A percentile compares a stretch with the other conserved stretches of the same genome.
Conservation (phyloP, 2,329 filamentous ascomycete species). For the Claviceps digitariae region DNA sequence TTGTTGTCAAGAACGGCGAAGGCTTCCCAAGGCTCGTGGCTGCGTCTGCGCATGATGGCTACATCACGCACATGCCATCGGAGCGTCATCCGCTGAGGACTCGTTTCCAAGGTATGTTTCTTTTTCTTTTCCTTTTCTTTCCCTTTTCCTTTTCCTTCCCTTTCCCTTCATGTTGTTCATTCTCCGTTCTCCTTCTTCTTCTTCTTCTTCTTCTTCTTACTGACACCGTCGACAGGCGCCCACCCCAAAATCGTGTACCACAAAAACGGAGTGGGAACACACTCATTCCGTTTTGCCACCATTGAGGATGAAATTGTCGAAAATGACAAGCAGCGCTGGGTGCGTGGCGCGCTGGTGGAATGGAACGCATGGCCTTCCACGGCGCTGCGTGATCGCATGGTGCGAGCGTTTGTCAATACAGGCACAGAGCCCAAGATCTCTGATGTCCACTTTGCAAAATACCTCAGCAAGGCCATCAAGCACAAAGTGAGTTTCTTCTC, state of each 20-base stretch:
- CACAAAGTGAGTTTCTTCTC: constrained; percentile 1
- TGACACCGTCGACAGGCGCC: not conserved
- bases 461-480: constrained; percentile 5
- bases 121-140: not conserved
- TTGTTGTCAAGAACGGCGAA: constrained; percentile 7
- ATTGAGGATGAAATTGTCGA: constrained; percentile 11
- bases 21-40: constrained; percentile 9
- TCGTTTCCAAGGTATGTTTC: not conserved
- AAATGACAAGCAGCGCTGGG: constrained; percentile 19
- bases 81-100: not conserved
- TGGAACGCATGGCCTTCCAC: constrained; percentile 5
- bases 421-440: constrained; percentile 6
- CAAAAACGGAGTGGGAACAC: constrained; percentile 20
- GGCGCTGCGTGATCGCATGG: constrained; percentile 6
- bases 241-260: constrained; percentile 21
- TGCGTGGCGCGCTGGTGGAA: constrained; percentile 12
- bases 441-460: constrained; percentile 3
- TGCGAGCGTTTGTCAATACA: constrained; percentile 1
- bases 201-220: not conserved
- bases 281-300: constrained; percentile 18
- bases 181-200: not conserved
- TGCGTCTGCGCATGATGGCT: constrained; percentile 18
- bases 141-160: not conserved
- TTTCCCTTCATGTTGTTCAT: no score
- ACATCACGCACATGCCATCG: constrained; percentile 10